Evolutionary conservation across 148 eudicot species (phyloP).

Genomic region (Gaultheria prostrata): DNA sequence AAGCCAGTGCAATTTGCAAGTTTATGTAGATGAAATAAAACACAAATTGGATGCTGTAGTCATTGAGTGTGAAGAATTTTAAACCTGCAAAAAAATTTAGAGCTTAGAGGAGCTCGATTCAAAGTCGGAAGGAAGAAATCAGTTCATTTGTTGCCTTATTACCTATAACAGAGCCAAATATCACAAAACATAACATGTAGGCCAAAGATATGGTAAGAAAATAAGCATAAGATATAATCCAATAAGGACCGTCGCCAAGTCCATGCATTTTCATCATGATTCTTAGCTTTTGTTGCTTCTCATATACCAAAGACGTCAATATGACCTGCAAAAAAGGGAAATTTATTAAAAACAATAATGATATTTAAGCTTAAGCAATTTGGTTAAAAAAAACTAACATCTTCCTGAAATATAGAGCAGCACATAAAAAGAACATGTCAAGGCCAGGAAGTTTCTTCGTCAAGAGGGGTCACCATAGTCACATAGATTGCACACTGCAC

Average conservation of each 20-base stretch:
- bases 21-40: slow-evolving; percentile 80
- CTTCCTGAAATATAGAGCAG: neutral
- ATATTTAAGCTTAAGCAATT: neutral
- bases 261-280: slow-evolving; percentile 99
- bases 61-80: slow-evolving; percentile 66
- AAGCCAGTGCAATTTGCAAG: slow-evolving; percentile 78
- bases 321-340: slow-evolving; percentile 45
- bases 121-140: slow-evolving; percentile 11
- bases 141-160: slow-evolving; percentile 17
- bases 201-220: slow-evolving; percentile 65
- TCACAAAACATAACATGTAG: slow-evolving; percentile 81
- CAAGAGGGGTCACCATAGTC: neutral
- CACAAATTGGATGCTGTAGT: slow-evolving; percentile 77
- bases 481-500: neutral
- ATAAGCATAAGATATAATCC: slow-evolving; percentile 87
- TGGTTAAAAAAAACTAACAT: neutral
- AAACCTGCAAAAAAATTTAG: slow-evolving; percentile 52
- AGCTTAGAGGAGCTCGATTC: slow-evolving; percentile 11
- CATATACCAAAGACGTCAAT: slow-evolving; percentile 73
- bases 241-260: slow-evolving; percentile 93
- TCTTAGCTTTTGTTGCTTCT: slow-evolving; percentile 81
- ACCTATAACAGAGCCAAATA: slow-evolving; percentile 83
- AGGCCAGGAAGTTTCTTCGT: neutral
- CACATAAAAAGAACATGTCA: neutral
- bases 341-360: neutral